Percentiles rank a stretch among this genome's conserved stretches.
Evolutionary conservation across 805 yeast genomes (phyloP).

Genomic region (Metschnikowia gruessii): DNA sequence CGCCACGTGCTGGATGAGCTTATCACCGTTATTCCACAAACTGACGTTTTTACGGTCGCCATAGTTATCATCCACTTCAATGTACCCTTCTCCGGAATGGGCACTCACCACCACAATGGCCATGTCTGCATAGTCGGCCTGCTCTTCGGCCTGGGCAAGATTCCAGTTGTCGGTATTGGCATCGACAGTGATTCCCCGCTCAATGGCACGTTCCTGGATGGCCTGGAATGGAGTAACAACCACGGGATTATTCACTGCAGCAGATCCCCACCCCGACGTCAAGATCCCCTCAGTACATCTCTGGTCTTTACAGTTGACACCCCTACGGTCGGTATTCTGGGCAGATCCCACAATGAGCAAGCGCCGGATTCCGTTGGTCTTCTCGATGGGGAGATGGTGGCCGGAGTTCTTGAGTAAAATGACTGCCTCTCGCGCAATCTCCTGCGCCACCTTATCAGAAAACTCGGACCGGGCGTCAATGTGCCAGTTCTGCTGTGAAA

Average conservation of each 20-base stretch:
- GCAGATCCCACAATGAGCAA: constrained; percentile 51
- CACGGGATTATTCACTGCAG: constrained; percentile 53
- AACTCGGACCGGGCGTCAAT: constrained; percentile 50
- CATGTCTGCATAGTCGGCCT: constrained; percentile 50
- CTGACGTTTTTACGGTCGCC: constrained; percentile 57
- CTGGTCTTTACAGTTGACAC: constrained; percentile 54
- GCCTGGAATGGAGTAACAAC: constrained; percentile 60
- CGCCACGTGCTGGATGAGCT: constrained; percentile 48
- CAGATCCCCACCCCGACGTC: constrained; percentile 65
- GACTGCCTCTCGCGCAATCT: constrained; percentile 56
- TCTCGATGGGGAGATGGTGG: constrained; percentile 50
- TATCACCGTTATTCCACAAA: constrained; percentile 58
- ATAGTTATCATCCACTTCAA: constrained; percentile 54
- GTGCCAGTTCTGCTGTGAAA: constrained; percentile 51
- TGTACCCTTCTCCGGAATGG: constrained; percentile 57
- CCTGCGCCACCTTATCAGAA: constrained; percentile 47
- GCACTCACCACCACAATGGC: constrained; percentile 54
- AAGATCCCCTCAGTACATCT: constrained; percentile 52
- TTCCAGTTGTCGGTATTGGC: constrained; percentile 46
- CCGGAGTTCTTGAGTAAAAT: constrained; percentile 53
- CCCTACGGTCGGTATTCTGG: constrained; percentile 50
- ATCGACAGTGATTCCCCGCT: constrained; percentile 45
- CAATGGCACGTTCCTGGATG: constrained; percentile 45
- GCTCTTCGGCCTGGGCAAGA: constrained; percentile 40
- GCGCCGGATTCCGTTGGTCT: constrained; percentile 40